Conservation (phyloP, 495 filamentous ascomycete species). For the Xylona heveae region DNA sequence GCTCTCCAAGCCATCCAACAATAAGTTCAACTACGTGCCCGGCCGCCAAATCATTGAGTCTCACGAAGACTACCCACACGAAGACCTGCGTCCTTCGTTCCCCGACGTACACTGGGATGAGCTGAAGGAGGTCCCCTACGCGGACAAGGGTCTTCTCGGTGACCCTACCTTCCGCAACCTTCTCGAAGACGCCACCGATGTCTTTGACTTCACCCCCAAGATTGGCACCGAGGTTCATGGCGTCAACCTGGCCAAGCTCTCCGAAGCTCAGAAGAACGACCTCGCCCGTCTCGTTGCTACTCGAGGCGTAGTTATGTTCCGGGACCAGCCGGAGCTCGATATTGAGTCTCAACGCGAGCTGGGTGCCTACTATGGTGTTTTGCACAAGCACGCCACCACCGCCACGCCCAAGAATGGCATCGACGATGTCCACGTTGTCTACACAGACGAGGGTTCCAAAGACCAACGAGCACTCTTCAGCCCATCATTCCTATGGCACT, state of each 20-base stretch:
- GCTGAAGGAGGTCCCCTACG: conserved; percentile 26
- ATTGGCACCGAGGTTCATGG: conserved; percentile 56
- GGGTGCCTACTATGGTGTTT: conserved; percentile 39
- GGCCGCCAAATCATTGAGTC: conserved; percentile 23
- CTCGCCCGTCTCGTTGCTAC: conserved; percentile 49
- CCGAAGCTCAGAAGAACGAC: conserved; percentile 50
- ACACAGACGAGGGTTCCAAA: conserved; percentile 12
- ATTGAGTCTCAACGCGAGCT: conserved; percentile 45
- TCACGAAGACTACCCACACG: conserved; percentile 29
- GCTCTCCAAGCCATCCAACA: neutral
- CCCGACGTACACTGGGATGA: conserved; percentile 32
- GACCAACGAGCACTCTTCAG: conserved; percentile 25
- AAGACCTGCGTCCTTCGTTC: conserved; percentile 33
- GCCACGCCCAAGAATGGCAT: conserved; percentile 10
- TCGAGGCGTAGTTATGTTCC: conserved; percentile 55
- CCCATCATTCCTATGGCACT: conserved; percentile 37
- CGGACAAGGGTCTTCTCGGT: conserved; percentile 32
- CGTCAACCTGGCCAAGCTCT: conserved; percentile 43
- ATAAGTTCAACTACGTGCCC: conserved; percentile 12
- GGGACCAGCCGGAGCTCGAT: conserved; percentile 41
- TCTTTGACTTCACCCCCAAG: conserved; percentile 42
- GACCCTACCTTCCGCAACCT: conserved; percentile 28
- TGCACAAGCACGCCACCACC: conserved; percentile 36
- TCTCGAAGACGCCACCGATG: conserved; percentile 23
- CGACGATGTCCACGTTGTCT: conserved; percentile 17